Base-by-base conservation (phyloP, 805 yeast species). In the Wickerhamomyces hampshirensis region DNA sequence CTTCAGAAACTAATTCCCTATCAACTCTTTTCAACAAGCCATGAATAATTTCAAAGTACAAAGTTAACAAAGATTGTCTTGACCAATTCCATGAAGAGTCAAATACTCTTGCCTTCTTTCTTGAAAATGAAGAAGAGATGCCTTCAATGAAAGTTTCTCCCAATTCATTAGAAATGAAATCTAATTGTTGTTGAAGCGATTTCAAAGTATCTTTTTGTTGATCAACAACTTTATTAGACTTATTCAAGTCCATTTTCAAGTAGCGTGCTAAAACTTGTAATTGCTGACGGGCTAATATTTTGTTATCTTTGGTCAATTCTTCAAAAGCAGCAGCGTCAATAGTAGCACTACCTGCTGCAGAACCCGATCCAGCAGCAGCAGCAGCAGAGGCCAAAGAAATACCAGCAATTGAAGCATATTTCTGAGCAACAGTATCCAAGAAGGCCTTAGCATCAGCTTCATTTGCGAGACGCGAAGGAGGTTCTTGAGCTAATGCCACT, bases 1-100 rank as follows among this genome's bases (percentile, higher is more conserved):
- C 95, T 60, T 88, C 96, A 47, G 91, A 77, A 44, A 93, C 95
- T 46, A 94, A 88, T 68, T 93, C 96, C 62, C 98, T 80, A 63
- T 93, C 98, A 48, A 93, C 84, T 42, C 86, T 81, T 77, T 63
- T 82, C 44, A 88, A 75, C 47, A 85, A 82, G 62, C 98, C 98
- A 63, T 93, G 94, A 51, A 93, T 88, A 55, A 93, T 88, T 65
- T 93, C 97, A 60, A 77, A 93, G 68, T 85, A 93, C 86, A 93
- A 82, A 33, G 88, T 77, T 51, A 93, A 69, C 43, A 93, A 84
- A 61, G 93, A 96, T 71, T 93, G 98, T 65, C 97, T 85, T 32
- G 98, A 97, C 98, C 98, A 93, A 66, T 94, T 94, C 98, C 98
- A 93, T 66, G 89, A 88, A 16, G 97, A 88, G 66, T 93, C 98